Evolutionary conservation across 169 alveolate genomes (phyloP).

Genomic region (Neospora caninum): DNA sequence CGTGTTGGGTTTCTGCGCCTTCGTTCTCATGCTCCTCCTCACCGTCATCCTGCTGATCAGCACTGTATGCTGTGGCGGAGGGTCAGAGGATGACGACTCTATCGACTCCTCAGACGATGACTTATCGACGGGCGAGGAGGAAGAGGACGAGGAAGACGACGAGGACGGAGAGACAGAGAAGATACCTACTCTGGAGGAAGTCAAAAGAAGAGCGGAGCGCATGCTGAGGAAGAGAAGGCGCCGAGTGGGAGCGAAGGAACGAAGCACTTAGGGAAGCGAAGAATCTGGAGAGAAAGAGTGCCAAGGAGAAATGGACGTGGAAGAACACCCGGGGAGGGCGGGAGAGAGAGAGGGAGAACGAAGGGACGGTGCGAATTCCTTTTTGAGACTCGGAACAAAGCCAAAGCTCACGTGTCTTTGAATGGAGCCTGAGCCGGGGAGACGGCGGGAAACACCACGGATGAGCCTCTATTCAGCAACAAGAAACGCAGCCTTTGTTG

Average conservation of each 20-base stretch:
- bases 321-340: neutral
- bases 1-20: neutral
- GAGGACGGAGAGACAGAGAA: neutral
- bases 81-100: neutral
- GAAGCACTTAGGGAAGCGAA: neutral
- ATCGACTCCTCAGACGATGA: neutral
- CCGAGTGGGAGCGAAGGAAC: neutral
- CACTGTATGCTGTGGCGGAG: neutral
- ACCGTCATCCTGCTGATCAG: neutral
- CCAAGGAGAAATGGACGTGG: neutral
- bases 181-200: neutral
- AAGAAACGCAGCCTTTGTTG: too few species aligned
- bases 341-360: neutral
- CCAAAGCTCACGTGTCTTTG: neutral
- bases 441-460: neutral
- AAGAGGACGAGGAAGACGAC: neutral
- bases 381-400: neutral
- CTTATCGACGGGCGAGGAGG: neutral
- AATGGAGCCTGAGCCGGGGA: neutral
- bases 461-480: too few species aligned
- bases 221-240: neutral
- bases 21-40: neutral
- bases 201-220: constrained; percentile 15
- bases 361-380: neutral
- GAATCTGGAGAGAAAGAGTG: neutral